Percentiles rank a stretch among this genome's conserved stretches.
These are phyloP conservation scores for Populus ilicifolia DNA, from an alignment of 345 rosid species.

Conservation along the genomic window DNA sequence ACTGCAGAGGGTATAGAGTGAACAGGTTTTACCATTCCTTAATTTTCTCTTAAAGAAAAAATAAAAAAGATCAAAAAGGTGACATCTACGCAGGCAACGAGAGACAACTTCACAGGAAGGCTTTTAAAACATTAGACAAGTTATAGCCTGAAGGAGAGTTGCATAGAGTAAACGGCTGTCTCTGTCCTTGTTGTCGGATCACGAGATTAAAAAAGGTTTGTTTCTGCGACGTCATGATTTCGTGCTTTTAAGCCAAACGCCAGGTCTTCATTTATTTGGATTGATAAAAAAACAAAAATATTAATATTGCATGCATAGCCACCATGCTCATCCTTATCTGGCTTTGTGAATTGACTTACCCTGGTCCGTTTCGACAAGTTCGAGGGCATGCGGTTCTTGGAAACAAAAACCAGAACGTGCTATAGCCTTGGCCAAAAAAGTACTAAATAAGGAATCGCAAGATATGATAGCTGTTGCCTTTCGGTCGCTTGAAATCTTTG, in stretches of 20 bases:
- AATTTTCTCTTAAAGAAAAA: not conserved
- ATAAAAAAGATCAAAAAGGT: not conserved
- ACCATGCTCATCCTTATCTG: not conserved
- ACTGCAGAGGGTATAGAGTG: not conserved
- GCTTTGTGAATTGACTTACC: not conserved
- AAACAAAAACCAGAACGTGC: not conserved
- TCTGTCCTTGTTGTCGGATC: conserved; percentile 20
- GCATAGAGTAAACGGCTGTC: conserved; percentile 10
- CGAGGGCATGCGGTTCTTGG: conserved; percentile 7
- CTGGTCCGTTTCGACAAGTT: not conserved
- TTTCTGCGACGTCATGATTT: not conserved
- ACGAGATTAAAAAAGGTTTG: not conserved
- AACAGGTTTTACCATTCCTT: not conserved
- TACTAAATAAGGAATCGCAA: not conserved
- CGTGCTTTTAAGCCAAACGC: not conserved
- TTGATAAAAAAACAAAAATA: no score
- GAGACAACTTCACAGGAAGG: not conserved
- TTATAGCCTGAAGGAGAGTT: not conserved
- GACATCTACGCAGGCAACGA: not conserved
- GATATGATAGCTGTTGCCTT: not conserved
- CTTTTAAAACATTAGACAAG: no score
- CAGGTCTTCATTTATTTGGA: not conserved
- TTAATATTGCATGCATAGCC: not conserved
- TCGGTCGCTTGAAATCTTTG: not conserved
- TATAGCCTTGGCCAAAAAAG: not conserved